phyloP scores from a whole-genome alignment of 257 asterid genomes.

The Jasminum sambac region DNA sequence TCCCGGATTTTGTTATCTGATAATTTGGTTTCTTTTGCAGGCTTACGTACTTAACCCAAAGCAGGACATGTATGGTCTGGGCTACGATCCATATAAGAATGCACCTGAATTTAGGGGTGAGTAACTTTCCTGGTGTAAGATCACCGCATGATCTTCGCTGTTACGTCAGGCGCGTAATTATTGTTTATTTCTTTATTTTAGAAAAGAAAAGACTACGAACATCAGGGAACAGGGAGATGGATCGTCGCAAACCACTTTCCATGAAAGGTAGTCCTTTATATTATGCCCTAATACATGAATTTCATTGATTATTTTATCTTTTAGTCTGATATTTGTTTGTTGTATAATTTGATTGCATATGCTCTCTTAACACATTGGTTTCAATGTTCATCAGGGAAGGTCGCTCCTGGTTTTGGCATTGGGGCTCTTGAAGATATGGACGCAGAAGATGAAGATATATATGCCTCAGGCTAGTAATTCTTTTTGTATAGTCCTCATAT shows the following conservation, averaged over 20 bases:
- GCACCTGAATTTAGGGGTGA: conserved; percentile 98
- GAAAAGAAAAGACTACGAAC: conserved; percentile 73
- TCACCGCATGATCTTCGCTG: conserved; percentile 5
- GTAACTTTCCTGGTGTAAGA: conserved; percentile 28
- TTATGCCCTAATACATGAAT: not conserved
- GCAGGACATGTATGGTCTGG: conserved; percentile 85
- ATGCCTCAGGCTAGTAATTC: conserved; percentile 60
- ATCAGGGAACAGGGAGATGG: conserved; percentile 50
- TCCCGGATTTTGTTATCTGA: conserved; percentile 3
- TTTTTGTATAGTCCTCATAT: conserved; percentile 16
- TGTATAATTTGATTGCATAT: conserved; percentile 9
- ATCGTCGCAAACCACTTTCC: conserved; percentile 46
- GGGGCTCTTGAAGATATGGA: conserved; percentile 98
- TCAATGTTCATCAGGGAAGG: conserved; percentile 57
- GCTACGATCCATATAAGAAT: conserved; percentile 94
- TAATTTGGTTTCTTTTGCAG: conserved; percentile 35
- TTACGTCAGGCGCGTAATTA: conserved; percentile 5
- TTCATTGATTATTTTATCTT: not conserved
- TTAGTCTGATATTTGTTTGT: not conserved
- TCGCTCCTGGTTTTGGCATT: conserved; percentile 92
- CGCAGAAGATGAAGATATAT: conserved; percentile 93
- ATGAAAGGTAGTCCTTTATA: conserved; percentile 48
- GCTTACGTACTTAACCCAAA: conserved; percentile 80
- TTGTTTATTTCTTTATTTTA: conserved; percentile 30
- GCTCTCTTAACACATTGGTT: conserved; percentile 28